These are phyloP conservation scores for Fonsecaea monophora DNA, from an alignment of 2,329 filamentous ascomycete genomes.

Conservation along the genomic window DNA sequence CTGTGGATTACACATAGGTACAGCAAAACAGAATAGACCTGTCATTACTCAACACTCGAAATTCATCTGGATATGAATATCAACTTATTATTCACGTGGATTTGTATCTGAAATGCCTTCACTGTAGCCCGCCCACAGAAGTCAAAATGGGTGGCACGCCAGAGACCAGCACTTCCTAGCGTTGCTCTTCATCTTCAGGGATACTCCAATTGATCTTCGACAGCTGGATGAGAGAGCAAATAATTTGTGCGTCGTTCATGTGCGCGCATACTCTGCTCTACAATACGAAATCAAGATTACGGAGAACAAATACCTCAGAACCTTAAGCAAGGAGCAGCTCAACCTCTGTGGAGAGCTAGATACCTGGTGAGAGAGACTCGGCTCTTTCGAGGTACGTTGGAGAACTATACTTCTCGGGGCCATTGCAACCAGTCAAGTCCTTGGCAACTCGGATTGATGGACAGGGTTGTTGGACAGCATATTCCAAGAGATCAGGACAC, in stretches of 20 bases:
- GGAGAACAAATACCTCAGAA: background rate
- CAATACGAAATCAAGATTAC: background rate
- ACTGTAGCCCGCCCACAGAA: background rate
- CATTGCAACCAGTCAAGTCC: too few species aligned
- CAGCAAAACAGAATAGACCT: background rate
- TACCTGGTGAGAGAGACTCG: background rate
- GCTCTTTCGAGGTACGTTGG: background rate
- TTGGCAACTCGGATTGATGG: background rate
- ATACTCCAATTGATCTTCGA: background rate
- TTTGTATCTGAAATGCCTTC: background rate
- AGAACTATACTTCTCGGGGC: too few species aligned
- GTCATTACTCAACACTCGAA: background rate
- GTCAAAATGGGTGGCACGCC: background rate
- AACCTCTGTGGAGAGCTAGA: background rate
- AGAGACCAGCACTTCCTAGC: background rate
- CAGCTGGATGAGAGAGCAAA: background rate
- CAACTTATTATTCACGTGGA: background rate
- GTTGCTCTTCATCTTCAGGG: background rate
- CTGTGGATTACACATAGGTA: background rate
- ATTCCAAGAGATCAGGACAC: background rate
- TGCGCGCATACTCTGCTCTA: background rate
- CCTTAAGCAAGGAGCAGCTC: background rate
- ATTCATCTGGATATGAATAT: background rate
- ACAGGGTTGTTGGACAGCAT: background rate
- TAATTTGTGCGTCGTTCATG: background rate